Evolutionary conservation across 1,139 yeast genomes (phyloP).

Genomic region (Zygoascus hellenicus): DNA sequence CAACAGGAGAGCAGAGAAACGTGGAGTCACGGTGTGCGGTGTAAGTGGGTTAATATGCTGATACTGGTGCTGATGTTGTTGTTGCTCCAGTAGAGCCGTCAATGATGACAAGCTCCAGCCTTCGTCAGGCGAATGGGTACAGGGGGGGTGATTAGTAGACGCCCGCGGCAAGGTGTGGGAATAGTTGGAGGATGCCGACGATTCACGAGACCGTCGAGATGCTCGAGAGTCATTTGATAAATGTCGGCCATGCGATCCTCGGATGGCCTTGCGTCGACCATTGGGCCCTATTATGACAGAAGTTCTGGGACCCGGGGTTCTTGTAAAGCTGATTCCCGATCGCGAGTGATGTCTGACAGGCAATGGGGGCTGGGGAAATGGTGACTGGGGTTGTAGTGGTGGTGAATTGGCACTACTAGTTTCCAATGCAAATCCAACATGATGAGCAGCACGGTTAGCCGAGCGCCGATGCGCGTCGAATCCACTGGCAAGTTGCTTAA

Average conservation of each 20-base stretch:
- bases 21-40: no score
- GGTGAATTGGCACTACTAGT: no score
- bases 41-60: no score
- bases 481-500: background rate
- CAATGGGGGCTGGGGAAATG: background rate
- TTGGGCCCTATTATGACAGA: slow-evolving; percentile 3
- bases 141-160: no score
- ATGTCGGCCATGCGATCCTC: slow-evolving; percentile 2
- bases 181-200: no score
- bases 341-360: slow-evolving; percentile 2
- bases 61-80: no score
- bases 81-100: no score
- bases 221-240: background rate
- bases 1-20: no score
- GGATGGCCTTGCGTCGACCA: background rate
- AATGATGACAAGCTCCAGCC: no score
- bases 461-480: background rate
- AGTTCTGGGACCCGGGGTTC: background rate
- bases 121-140: no score
- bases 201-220: background rate
- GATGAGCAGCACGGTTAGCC: background rate
- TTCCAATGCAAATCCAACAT: background rate
- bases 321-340: background rate
- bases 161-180: no score
- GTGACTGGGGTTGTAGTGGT: no score